Percentiles rank a stretch among this genome's conserved stretches.
phyloP scores from a whole-genome alignment of 164 flowering plant species.

The Aristolochia californica region DNA sequence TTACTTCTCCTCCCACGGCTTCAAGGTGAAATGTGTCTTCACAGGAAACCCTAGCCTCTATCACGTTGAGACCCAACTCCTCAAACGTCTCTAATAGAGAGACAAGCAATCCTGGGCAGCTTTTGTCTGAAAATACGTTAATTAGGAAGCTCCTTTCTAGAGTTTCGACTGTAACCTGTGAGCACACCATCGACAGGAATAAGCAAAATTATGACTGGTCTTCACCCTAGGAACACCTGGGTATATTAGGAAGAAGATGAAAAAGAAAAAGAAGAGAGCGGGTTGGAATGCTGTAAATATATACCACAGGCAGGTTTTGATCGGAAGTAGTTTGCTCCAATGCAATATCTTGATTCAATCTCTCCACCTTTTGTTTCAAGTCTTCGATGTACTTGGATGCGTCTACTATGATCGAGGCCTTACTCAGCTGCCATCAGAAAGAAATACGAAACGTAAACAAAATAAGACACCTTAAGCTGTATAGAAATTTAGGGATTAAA shows the following conservation, averaged over 20 bases:
- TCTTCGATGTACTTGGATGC: conserved; percentile 79
- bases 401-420: conserved; percentile 63
- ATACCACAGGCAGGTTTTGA: conserved; percentile 32
- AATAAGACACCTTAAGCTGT: too few species aligned
- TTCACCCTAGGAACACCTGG: too few species aligned
- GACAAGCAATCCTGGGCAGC: conserved; percentile 60
- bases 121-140: conserved; percentile 43
- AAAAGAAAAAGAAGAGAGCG: too few species aligned
- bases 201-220: too few species aligned
- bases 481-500: too few species aligned
- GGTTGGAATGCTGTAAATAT: background rate
- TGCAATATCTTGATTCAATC: conserved; percentile 50
- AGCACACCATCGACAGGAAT: background rate
- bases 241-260: background rate
- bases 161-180: conserved; percentile 54
- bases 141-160: conserved; percentile 60
- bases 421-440: conserved; percentile 32
- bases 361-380: conserved; percentile 68
- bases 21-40: conserved; percentile 49
- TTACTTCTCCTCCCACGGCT: conserved; percentile 71
- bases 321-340: conserved; percentile 16
- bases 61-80: conserved; percentile 63
- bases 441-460: background rate
- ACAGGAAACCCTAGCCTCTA: conserved; percentile 73
- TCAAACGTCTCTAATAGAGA: conserved; percentile 65